A percentile compares a stretch with the other conserved stretches of the same genome.
These are phyloP conservation scores for Camellia japonica DNA, from an alignment of 148 eudicot genomes.

Conservation along the genomic window DNA sequence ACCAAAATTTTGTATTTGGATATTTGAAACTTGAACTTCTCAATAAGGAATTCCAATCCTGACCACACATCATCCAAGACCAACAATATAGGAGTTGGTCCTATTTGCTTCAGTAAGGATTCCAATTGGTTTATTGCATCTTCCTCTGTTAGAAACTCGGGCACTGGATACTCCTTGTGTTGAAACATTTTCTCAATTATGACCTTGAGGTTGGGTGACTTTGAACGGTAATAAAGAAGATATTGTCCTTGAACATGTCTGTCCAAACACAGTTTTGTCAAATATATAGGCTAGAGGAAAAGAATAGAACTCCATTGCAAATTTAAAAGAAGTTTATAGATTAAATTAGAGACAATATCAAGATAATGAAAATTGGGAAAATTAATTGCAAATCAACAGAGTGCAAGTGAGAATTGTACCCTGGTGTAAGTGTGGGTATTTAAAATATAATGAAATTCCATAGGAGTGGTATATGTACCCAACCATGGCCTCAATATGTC, in stretches of 20 bases:
- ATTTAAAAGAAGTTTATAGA: background rate
- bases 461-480: too few species aligned
- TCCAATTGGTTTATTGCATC: constrained; percentile 32
- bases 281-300: too few species aligned
- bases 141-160: constrained; percentile 27
- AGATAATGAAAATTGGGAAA: too few species aligned
- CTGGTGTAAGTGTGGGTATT: too few species aligned
- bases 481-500: too few species aligned
- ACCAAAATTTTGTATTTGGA: constrained; percentile 30
- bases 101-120: constrained; percentile 14
- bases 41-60: constrained; percentile 22
- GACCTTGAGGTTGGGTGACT: constrained; percentile 22
- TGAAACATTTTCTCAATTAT: constrained; percentile 20
- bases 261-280: background rate
- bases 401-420: too few species aligned
- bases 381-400: too few species aligned
- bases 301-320: too few species aligned
- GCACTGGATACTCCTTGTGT: constrained; percentile 4
- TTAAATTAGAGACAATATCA: too few species aligned
- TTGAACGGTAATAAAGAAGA: constrained; percentile 35
- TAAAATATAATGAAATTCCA: too few species aligned
- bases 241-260: constrained; percentile 26
- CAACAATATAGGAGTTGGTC: constrained; percentile 21
- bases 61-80: constrained; percentile 43
- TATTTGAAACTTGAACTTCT: constrained; percentile 14